These are phyloP conservation scores for Zymoseptoria brevis DNA, from an alignment of 2,329 filamentous ascomycete species.

Conservation along the genomic window DNA sequence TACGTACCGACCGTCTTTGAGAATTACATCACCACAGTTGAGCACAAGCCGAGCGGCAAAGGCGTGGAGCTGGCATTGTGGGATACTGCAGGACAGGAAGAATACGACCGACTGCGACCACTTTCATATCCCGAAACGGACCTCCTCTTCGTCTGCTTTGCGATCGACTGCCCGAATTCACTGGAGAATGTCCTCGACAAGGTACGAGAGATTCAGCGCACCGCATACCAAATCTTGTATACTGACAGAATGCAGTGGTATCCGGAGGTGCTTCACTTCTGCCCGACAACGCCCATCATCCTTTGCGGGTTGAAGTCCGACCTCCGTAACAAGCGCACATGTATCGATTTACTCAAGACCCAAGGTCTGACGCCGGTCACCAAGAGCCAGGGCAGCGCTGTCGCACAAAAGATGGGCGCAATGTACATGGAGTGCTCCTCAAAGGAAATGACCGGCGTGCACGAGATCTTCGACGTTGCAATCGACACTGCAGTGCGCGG, in stretches of 20 bases:
- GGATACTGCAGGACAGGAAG: constrained; percentile 98
- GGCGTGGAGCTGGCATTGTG: constrained; percentile 93
- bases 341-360: constrained; percentile 97
- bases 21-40: constrained; percentile 98
- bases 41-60: constrained; percentile 80
- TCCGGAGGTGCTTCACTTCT: constrained; percentile 97
- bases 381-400: constrained; percentile 75
- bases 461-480: constrained; percentile 90
- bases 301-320: constrained; percentile 96
- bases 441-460: constrained; percentile 92
- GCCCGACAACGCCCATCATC: constrained; percentile 90
- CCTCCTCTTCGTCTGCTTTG: constrained; percentile 96
- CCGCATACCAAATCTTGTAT: neutral
- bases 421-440: constrained; percentile 97
- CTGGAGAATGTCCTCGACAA: constrained; percentile 98
- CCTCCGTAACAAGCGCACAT: constrained; percentile 87
- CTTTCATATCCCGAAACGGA: constrained; percentile 98
- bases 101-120: constrained; percentile 92
- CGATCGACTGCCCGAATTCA: constrained; percentile 96
- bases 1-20: constrained; percentile 99
- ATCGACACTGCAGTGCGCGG: constrained; percentile 76
- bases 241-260: constrained; percentile 65
- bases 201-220: constrained; percentile 46
- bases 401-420: constrained; percentile 89
- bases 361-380: constrained; percentile 95